A percentile compares a stretch with the other conserved stretches of the same genome.
Conservation (phyloP, 208 protist genomes). For the Leishmania amazonensis region DNA sequence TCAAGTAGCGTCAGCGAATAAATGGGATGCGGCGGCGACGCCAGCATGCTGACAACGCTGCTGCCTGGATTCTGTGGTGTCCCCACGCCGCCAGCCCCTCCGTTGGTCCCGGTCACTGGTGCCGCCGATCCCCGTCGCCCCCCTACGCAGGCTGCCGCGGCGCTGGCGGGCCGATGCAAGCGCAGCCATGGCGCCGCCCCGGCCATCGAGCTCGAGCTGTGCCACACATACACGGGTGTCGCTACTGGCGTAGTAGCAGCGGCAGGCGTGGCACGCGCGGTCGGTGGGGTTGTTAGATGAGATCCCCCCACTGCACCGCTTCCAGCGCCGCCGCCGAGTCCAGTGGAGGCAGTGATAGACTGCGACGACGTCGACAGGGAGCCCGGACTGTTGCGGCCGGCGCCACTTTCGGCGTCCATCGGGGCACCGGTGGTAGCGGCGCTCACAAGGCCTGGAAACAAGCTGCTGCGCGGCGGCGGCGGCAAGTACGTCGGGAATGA, state of each 20-base stretch:
- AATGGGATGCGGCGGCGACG: neutral
- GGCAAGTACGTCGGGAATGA: neutral
- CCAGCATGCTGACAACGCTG: neutral
- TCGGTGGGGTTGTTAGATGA: neutral
- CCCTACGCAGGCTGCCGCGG: neutral
- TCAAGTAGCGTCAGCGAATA: neutral
- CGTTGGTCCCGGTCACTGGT: neutral
- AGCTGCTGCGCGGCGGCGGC: neutral
- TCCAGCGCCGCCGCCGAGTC: neutral
- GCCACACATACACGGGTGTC: conserved; percentile 9
- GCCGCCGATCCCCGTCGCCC: neutral
- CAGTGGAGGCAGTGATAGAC: neutral
- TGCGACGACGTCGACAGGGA: neutral
- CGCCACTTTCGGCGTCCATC: neutral
- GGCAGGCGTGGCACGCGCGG: neutral
- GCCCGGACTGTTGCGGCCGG: neutral
- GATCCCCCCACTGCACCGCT: neutral
- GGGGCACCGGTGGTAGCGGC: neutral
- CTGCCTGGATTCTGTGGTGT: neutral
- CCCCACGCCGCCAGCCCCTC: neutral
- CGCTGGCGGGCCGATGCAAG: neutral
- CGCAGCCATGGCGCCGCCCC: neutral
- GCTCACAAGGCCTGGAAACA: neutral
- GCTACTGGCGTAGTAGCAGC: neutral
- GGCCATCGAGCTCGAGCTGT: neutral